Evolutionary conservation across 2,329 filamentous ascomycete genomes (phyloP).

Genomic region (Exophiala sp.): DNA sequence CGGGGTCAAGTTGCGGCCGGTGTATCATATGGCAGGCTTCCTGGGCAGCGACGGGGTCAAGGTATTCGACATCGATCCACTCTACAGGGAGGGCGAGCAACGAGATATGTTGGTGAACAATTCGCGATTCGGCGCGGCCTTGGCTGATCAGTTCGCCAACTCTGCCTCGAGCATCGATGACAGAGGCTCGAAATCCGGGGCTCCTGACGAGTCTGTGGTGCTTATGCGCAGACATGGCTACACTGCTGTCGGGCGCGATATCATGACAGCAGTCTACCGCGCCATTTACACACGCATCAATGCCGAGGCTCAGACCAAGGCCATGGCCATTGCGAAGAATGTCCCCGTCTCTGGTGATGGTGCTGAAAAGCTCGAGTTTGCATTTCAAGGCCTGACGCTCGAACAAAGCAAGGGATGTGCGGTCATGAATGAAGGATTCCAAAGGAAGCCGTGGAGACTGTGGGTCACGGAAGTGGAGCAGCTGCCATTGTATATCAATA

Average conservation of each 20-base stretch:
- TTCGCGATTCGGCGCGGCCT: conserved; percentile 32
- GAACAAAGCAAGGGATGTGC: conserved; percentile 17
- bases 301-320: conserved; percentile 39
- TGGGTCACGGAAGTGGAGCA: conserved; percentile 27
- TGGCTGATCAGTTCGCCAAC: conserved; percentile 35
- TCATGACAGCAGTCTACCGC: conserved; percentile 41
- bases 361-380: not conserved
- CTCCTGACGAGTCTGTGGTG: conserved; percentile 34
- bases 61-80: conserved; percentile 34
- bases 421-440: conserved; percentile 18
- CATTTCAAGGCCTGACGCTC: conserved; percentile 18
- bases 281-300: conserved; percentile 44
- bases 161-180: not conserved
- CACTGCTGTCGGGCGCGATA: conserved; percentile 36
- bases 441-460: conserved; percentile 25
- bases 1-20: conserved; percentile 38
- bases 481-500: conserved; percentile 24
- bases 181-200: not conserved
- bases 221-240: conserved; percentile 46
- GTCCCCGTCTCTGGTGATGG: too few species aligned
- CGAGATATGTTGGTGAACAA: conserved; percentile 39
- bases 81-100: conserved; percentile 30
- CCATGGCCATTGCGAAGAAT: conserved; percentile 28
- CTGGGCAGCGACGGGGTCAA: conserved; percentile 33
- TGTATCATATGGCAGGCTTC: conserved; percentile 44